Conservation (phyloP, 1,284 basidiomycete genomes). For the Puccinia triticina region DNA sequence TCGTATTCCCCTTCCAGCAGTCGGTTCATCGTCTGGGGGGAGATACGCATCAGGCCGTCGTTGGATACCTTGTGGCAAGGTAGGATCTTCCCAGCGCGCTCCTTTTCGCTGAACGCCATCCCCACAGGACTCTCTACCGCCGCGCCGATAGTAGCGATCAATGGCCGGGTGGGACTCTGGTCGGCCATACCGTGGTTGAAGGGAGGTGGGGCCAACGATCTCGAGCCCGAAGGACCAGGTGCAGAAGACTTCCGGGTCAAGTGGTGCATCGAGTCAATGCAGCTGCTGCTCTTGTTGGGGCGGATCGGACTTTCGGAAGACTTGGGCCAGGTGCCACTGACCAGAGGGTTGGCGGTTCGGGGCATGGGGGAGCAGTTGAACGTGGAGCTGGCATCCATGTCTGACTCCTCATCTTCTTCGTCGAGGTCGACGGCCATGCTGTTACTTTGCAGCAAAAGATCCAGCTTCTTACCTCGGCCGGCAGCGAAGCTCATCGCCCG, state of each 20-base stretch:
- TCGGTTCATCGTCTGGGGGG: slow-evolving; percentile 68
- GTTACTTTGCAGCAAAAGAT: slow-evolving; percentile 9
- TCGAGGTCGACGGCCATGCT: slow-evolving; percentile 20
- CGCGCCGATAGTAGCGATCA: slow-evolving; percentile 1
- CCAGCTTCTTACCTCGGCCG: not conserved
- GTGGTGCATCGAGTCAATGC: not conserved
- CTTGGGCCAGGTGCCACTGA: slow-evolving; percentile 48
- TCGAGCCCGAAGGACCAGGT: not conserved
- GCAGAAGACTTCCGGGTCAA: slow-evolving; percentile 8
- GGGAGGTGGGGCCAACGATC: slow-evolving; percentile 26
- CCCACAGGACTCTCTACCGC: slow-evolving; percentile 39
- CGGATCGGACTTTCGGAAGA: not conserved
- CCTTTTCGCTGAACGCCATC: slow-evolving; percentile 77
- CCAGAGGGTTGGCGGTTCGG: not conserved
- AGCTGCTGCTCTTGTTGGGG: slow-evolving; percentile 9
- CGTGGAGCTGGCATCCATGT: slow-evolving; percentile 22
- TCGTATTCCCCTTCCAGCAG: slow-evolving; percentile 75
- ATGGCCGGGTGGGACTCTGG: slow-evolving; percentile 4
- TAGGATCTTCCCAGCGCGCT: slow-evolving; percentile 85
- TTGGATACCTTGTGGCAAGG: slow-evolving; percentile 91
- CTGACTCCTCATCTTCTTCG: slow-evolving; percentile 47
- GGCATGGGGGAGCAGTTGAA: slow-evolving; percentile 49
- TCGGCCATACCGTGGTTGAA: not conserved
- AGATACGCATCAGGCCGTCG: slow-evolving; percentile 92
- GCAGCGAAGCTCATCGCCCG: slow-evolving; percentile 48